A percentile compares a stretch with the other conserved stretches of the same genome.
These are phyloP conservation scores for Lachancea sp. DNA, from an alignment of 805 yeast species.

Conservation along the genomic window DNA sequence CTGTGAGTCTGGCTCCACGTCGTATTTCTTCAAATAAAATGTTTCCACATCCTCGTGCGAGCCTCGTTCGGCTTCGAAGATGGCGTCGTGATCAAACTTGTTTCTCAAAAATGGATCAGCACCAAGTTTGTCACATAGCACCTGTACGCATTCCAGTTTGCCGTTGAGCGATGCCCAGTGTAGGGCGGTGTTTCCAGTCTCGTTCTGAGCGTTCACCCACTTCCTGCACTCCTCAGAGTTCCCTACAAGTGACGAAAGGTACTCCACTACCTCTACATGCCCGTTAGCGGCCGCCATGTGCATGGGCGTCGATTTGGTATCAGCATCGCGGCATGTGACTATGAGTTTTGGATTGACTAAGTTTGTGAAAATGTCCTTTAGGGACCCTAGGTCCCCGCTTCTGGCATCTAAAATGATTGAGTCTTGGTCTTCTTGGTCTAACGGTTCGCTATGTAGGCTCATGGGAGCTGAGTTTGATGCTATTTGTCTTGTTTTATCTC, in stretches of 20 bases:
- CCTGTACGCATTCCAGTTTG: constrained; percentile 60
- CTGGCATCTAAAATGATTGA: constrained; percentile 79
- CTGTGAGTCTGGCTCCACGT: constrained; percentile 53
- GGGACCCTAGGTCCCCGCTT: constrained; percentile 74
- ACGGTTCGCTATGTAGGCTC: constrained; percentile 30
- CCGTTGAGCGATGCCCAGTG: constrained; percentile 97
- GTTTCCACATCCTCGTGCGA: constrained; percentile 70
- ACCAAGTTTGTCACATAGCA: constrained; percentile 62
- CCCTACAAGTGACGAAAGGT: constrained; percentile 44
- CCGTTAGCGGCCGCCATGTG: constrained; percentile 98
- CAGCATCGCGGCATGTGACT: constrained; percentile 51
- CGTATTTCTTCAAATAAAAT: constrained; percentile 66
- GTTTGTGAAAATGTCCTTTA: constrained; percentile 60
- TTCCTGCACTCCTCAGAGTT: constrained; percentile 38
- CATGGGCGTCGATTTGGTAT: constrained; percentile 63
- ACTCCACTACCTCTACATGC: constrained; percentile 60
- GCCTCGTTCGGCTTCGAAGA: constrained; percentile 82
- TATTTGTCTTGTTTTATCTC: neutral
- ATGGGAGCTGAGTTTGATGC: constrained; percentile 12
- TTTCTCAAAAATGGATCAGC: constrained; percentile 83
- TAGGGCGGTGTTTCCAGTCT: constrained; percentile 85
- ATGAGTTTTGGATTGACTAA: constrained; percentile 42
- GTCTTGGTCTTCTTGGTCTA: constrained; percentile 72
- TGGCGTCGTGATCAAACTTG: constrained; percentile 68
- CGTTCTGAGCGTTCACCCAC: constrained; percentile 52